Evolutionary conservation across 805 yeast genomes (phyloP).

Genomic region (Myxozyma nipponensis): DNA sequence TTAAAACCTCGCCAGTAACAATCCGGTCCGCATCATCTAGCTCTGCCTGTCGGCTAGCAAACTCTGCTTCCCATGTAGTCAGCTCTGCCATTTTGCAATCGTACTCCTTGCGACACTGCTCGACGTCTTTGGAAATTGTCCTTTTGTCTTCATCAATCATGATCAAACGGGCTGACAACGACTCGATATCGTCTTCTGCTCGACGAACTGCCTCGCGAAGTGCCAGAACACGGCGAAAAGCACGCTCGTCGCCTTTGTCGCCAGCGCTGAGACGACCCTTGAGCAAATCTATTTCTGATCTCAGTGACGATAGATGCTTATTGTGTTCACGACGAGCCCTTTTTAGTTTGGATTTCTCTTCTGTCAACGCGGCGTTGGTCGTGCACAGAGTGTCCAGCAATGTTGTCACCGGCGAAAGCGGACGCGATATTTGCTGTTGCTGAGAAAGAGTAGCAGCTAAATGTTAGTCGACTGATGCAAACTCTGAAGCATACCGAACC

Average conservation of each 20-base stretch:
- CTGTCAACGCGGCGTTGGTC: conserved; percentile 55
- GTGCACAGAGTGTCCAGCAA: conserved; percentile 62
- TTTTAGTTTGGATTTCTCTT: conserved; percentile 56
- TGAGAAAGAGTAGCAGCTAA: conserved; percentile 15
- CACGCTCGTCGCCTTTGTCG: conserved; percentile 56
- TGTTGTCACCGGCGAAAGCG: conserved; percentile 58
- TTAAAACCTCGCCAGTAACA: conserved; percentile 28
- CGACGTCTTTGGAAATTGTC: conserved; percentile 1
- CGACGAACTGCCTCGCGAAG: conserved; percentile 46
- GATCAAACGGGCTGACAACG: conserved; percentile 10
- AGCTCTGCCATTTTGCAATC: conserved; percentile 21
- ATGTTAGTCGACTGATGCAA: neutral
- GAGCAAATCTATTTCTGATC: conserved; percentile 55
- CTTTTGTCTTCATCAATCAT: conserved; percentile 18
- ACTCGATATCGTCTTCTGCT: conserved; percentile 36
- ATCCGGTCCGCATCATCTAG: conserved; percentile 22
- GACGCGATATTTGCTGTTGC: conserved; percentile 32
- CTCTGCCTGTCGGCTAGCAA: conserved; percentile 17
- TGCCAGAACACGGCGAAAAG: conserved; percentile 49
- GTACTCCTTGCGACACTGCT: conserved; percentile 20
- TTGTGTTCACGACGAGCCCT: conserved; percentile 56
- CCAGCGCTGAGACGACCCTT: conserved; percentile 47
- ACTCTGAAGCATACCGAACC: neutral
- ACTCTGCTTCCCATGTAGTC: conserved; percentile 17
- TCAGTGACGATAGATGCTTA: conserved; percentile 49